Evolutionary conservation across 2,329 filamentous ascomycete genomes (phyloP).

Genomic region (Calonectria pteridis): DNA sequence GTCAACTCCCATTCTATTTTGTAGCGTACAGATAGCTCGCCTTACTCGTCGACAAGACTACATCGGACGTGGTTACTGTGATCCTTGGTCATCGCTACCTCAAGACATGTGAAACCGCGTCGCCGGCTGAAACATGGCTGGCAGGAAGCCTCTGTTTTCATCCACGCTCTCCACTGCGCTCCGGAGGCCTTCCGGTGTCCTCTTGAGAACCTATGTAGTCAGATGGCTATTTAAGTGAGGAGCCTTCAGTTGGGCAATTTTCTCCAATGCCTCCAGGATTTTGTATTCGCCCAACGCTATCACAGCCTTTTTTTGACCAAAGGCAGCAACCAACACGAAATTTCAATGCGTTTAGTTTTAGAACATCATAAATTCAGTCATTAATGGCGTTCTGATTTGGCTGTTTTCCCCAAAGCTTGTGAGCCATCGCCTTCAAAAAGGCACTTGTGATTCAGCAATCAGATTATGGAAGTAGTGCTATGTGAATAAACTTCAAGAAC

Average conservation of each 20-base stretch:
- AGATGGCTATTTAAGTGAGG: slow-evolving; percentile 20
- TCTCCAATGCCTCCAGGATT: neutral
- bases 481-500: neutral
- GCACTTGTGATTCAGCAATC: too few relatives aligned
- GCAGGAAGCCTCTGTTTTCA: slow-evolving; percentile 28
- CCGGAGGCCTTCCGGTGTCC: slow-evolving; percentile 19
- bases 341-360: too few relatives aligned
- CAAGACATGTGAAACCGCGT: slow-evolving; percentile 13
- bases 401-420: too few relatives aligned
- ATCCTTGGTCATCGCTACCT: too few relatives aligned
- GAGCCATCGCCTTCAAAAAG: too few relatives aligned
- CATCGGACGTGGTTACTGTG: too few relatives aligned
- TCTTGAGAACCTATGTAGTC: slow-evolving; percentile 19
- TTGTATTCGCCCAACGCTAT: slow-evolving; percentile 1
- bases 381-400: too few relatives aligned
- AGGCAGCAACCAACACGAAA: too few relatives aligned
- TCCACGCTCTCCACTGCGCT: slow-evolving; percentile 29
- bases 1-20: too few relatives aligned
- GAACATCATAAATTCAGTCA: too few relatives aligned
- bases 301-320: neutral
- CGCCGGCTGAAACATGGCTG: slow-evolving; percentile 28
- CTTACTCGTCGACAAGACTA: too few relatives aligned
- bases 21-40: too few relatives aligned
- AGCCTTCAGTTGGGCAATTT: neutral
- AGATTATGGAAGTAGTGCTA: neutral